phyloP scores from a whole-genome alignment of 345 rosid genomes.

The Eucalyptus curtisii region DNA sequence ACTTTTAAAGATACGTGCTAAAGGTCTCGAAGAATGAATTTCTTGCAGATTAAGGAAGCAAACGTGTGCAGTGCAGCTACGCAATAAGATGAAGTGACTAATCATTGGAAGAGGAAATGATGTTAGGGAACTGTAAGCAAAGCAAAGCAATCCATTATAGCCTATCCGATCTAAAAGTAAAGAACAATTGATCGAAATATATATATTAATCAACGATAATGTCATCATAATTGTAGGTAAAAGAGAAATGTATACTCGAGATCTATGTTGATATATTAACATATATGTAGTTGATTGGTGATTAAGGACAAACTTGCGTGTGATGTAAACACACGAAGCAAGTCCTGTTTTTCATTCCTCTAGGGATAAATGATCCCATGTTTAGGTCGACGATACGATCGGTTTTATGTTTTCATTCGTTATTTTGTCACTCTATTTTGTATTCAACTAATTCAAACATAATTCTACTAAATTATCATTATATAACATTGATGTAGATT shows the following conservation, averaged over 20 bases:
- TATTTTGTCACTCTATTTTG: background rate
- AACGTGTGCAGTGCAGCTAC: background rate
- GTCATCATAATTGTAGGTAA: background rate
- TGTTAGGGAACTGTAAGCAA: background rate
- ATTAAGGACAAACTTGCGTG: background rate
- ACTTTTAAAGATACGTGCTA: background rate
- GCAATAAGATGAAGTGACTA: background rate
- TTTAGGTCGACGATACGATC: fast-evolving
- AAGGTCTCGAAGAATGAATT: background rate
- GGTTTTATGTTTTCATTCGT: background rate
- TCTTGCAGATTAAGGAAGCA: background rate
- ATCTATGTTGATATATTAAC: background rate
- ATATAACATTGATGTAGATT: background rate
- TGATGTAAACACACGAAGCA: background rate
- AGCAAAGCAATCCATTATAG: background rate
- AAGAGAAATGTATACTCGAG: background rate
- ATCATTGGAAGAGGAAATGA: background rate
- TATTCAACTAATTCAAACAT: background rate
- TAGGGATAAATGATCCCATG: background rate
- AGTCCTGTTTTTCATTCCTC: background rate
- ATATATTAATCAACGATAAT: background rate
- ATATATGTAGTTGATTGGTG: background rate
- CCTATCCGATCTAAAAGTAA: background rate
- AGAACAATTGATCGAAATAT: background rate
- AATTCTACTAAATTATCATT: background rate